phyloP scores from a whole-genome alignment of 2,329 filamentous ascomycete genomes.

The Colletotrichum tropicale region DNA sequence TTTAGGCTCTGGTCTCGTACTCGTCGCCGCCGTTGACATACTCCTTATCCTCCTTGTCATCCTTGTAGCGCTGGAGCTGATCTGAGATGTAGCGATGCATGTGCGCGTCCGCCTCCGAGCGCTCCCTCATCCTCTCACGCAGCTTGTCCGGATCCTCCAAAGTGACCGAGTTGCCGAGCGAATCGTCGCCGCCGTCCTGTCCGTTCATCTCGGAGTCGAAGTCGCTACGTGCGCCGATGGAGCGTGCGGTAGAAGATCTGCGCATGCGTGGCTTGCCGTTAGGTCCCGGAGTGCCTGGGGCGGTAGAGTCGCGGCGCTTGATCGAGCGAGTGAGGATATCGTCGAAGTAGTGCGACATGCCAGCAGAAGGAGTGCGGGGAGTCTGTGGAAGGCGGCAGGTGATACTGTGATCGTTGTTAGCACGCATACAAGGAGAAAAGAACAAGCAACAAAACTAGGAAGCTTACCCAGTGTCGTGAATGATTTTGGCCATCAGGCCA shows the following conservation, averaged over 20 bases:
- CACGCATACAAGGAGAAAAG: not conserved
- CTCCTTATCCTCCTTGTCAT: slow-evolving; percentile 29
- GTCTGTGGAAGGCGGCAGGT: slow-evolving; percentile 93
- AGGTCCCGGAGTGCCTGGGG: slow-evolving; percentile 29
- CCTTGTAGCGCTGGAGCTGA: slow-evolving; percentile 74
- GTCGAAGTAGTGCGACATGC: slow-evolving; percentile 94
- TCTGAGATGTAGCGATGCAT: slow-evolving; percentile 83
- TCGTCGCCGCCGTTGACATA: slow-evolving; percentile 39
- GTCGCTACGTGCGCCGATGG: slow-evolving; percentile 84
- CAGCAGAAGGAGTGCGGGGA: slow-evolving; percentile 82
- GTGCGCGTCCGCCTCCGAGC: slow-evolving; percentile 67
- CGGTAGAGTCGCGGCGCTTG: slow-evolving; percentile 40
- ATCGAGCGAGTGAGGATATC: slow-evolving; percentile 75
- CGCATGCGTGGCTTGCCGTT: slow-evolving; percentile 61
- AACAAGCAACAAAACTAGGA: not conserved
- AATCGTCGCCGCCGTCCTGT: slow-evolving; percentile 44
- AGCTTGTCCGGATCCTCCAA: slow-evolving; percentile 33
- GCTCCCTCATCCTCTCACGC: slow-evolving; percentile 54
- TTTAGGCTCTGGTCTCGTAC: slow-evolving; percentile 42
- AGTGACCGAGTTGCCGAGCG: slow-evolving; percentile 14
- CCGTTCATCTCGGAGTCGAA: slow-evolving; percentile 62
- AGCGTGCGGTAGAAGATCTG: slow-evolving; percentile 81
- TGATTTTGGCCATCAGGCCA: slow-evolving; percentile 93
- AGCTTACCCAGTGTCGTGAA: slow-evolving; percentile 92
- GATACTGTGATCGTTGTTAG: slow-evolving; percentile 56